Percentiles rank a stretch among this genome's conserved stretches.
These are phyloP conservation scores for Pseudevernia furfuracea DNA, from an alignment of 495 filamentous ascomycete species.

Conservation along the genomic window DNA sequence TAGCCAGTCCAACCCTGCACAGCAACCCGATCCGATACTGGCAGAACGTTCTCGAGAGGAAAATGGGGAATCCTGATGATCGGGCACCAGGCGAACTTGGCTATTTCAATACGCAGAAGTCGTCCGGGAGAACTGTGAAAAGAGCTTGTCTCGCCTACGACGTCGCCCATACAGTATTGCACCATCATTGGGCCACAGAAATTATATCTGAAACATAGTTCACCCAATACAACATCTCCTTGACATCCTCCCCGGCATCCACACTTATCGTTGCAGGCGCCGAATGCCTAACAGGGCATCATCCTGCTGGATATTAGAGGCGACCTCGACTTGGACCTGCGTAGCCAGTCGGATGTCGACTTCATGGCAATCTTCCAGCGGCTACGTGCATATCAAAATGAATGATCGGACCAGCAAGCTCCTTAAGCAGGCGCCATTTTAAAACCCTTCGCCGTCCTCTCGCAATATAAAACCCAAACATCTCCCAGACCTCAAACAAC, in stretches of 20 bases:
- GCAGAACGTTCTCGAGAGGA: not conserved
- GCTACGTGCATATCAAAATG: not conserved
- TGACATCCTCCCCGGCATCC: too few relatives aligned
- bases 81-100: not conserved
- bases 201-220: not conserved
- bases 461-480: not conserved
- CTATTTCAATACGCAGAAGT: not conserved
- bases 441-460: not conserved
- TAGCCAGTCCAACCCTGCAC: not conserved
- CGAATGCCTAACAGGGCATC: not conserved
- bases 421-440: not conserved
- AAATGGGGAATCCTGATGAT: not conserved
- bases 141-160: not conserved
- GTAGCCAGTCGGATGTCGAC: not conserved
- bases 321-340: not conserved
- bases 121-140: not conserved
- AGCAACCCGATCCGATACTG: not conserved
- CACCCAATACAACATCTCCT: not conserved
- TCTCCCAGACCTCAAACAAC: not conserved
- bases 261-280: not conserved
- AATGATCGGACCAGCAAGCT: not conserved
- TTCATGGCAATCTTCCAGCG: not conserved
- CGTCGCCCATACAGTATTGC: not conserved
- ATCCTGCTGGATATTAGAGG: not conserved
- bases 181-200: not conserved